phyloP scores from a whole-genome alignment of 768 basidiomycete species.

The Naganishia randhawae region DNA sequence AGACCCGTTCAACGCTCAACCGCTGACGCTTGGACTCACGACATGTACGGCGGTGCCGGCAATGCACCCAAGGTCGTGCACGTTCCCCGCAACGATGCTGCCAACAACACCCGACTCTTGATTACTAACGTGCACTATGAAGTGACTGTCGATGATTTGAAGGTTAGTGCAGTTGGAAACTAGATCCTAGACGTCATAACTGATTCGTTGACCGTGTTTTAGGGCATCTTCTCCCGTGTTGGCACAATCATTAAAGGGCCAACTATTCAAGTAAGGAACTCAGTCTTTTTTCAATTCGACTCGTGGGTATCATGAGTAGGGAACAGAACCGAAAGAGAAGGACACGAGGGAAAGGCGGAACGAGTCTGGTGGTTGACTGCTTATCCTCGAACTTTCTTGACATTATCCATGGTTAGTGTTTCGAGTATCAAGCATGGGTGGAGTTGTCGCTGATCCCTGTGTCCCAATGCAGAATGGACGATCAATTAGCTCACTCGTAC shows the following conservation, averaged over 20 bases:
- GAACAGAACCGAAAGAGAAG: background rate
- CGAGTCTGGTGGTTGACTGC: background rate
- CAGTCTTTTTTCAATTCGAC: conserved; percentile 21
- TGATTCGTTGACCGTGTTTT: background rate
- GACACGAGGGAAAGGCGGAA: background rate
- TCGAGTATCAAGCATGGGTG: background rate
- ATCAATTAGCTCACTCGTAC: conserved; percentile 25
- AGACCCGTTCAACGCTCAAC: conserved; percentile 40
- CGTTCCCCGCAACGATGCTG: conserved; percentile 35
- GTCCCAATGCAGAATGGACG: background rate
- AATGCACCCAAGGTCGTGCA: conserved; percentile 40
- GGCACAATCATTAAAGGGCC: conserved; percentile 35
- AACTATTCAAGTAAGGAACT: conserved; percentile 34
- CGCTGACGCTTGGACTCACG: conserved; percentile 30
- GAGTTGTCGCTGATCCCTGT: background rate
- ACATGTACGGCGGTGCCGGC: conserved; percentile 25
- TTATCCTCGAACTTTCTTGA: conserved; percentile 3
- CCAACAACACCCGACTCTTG: conserved; percentile 58
- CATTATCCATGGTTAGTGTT: conserved; percentile 9
- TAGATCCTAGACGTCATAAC: too few species aligned
- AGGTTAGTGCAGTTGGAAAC: conserved; percentile 57
- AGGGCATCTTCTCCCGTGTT: conserved; percentile 34
- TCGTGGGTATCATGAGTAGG: conserved; percentile 3
- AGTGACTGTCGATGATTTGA: conserved; percentile 79
- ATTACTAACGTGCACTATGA: conserved; percentile 91